Evolutionary conservation across 139 green algal genomes (phyloP).

Genomic region (Chlamydomonas sp.): DNA sequence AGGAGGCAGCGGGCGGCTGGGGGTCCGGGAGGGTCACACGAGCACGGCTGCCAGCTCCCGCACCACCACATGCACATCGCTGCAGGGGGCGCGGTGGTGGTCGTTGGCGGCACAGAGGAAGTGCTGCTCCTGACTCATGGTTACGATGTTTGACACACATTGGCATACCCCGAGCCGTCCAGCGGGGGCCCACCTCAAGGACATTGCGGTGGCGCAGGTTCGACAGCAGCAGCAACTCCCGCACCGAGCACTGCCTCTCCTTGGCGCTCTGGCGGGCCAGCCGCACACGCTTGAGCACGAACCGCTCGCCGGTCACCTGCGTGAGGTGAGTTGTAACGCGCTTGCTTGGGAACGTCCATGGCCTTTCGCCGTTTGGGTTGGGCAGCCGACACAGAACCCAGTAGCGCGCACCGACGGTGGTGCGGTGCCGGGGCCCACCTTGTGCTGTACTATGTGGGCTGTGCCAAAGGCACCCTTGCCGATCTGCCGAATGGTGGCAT

Average conservation of each 20-base stretch:
- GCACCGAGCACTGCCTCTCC: slow-evolving; percentile 33
- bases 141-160: background rate
- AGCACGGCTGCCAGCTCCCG: too few relatives aligned
- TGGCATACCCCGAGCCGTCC: background rate
- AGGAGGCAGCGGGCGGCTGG: too few relatives aligned
- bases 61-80: too few relatives aligned
- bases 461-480: slow-evolving; percentile 49
- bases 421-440: slow-evolving; percentile 16
- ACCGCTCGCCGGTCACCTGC: slow-evolving; percentile 38
- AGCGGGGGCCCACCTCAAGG: slow-evolving; percentile 14
- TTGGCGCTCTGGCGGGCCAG: slow-evolving; percentile 42
- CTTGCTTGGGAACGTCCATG: too few relatives aligned
- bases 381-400: too few relatives aligned
- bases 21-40: too few relatives aligned
- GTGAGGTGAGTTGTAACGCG: too few relatives aligned
- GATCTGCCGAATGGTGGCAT: slow-evolving; percentile 21
- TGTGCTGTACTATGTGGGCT: slow-evolving; percentile 44
- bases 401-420: background rate
- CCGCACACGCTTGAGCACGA: slow-evolving; percentile 46
- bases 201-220: slow-evolving; percentile 49
- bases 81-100: too few relatives aligned
- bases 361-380: too few relatives aligned
- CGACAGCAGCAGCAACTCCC: slow-evolving; percentile 46
- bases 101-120: too few relatives aligned
- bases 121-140: too few relatives aligned